Base-by-base conservation (phyloP, 1,284 basidiomycete genomes). In the Trametes hirsuta region DNA sequence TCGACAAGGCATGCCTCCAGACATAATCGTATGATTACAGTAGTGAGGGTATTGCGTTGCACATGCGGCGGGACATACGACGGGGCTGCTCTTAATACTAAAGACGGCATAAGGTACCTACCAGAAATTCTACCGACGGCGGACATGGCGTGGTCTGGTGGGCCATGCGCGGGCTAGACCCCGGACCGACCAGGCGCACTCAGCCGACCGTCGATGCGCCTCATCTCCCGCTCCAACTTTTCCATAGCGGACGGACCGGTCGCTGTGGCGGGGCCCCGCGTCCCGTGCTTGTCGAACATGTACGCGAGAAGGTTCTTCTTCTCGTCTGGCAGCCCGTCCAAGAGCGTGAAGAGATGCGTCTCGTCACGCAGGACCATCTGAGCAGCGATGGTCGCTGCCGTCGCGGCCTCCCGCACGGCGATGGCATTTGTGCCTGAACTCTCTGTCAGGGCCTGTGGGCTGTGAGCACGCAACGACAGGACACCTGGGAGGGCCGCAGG, bases 281-380 rank as follows among this genome's bases (percentile, higher is more conserved):
- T 88, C 36, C 86, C 85, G 68, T 92, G 89, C 72, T 93, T 93
- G 71, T 93, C 91, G 66, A 93, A 93, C 55, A 93, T 79, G 67
- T 94, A 94, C 1, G 91, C 91, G 52, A 94, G 77, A 30, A 94
- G 77, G 70, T 94, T 93, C 79, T 92, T 93, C 80, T 94, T 92
- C 68, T 91, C 91, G 63, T 91, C 88, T 12, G 88, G 84, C 37
- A 94, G 79, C 10, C 89, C 90, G 59, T 91, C 90, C 41, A 94
- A 76, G 34, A 94, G 81, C 25, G 84, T 79, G 68, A 93, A 93
- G 3, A 94, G 77, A 65, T 92, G 88, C 0, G 86, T 85, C 71
- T 94, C 92, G 69, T 94, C 91, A 36, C 84, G 84, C 34, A 94
- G 76, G 55, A 93, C 85, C 25, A 90, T 77, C 66, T 94, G 91